Conservation (phyloP, 352 stramenopile genomes). For the Globisporangium nagaii region DNA sequence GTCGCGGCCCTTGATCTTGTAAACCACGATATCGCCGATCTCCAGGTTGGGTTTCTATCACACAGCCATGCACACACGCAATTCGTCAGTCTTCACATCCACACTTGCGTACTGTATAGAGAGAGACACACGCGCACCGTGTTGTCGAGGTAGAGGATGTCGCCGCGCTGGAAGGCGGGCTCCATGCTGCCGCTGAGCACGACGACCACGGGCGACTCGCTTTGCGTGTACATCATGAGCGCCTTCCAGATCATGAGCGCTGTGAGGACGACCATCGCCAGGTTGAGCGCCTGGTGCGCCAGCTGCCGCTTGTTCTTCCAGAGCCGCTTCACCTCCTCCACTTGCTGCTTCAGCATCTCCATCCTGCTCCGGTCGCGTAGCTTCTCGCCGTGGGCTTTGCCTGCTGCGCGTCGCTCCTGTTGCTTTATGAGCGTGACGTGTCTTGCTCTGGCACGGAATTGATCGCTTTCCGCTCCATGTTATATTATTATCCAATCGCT, state of each 20-base stretch:
- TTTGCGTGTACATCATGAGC: conserved; percentile 96
- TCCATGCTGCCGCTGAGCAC: conserved; percentile 98
- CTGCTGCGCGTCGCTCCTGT: no score
- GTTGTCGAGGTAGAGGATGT: conserved; percentile 98
- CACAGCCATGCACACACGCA: neutral
- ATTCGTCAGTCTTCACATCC: neutral
- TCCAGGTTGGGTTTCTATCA: conserved; percentile 66
- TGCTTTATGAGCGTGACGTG: no score
- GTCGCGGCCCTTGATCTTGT: conserved; percentile 97
- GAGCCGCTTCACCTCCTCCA: conserved; percentile 96
- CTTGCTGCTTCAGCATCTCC: conserved; percentile 82
- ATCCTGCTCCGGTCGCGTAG: no score
- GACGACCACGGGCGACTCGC: conserved; percentile 98
- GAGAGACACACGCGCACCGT: conserved; percentile 20
- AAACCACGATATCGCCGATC: conserved; percentile 92
- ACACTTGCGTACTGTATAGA: conserved; percentile 27
- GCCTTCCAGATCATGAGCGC: conserved; percentile 99
- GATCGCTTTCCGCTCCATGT: no score
- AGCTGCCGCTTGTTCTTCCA: conserved; percentile 98
- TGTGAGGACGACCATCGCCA: conserved; percentile 98
- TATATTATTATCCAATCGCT: no score
- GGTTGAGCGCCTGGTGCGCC: conserved; percentile 95
- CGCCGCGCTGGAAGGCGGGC: conserved; percentile 97
- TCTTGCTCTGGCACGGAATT: no score
- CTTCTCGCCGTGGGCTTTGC: no score